Conservation (phyloP, 805 yeast genomes). For the Phaffomyces antillensis region DNA sequence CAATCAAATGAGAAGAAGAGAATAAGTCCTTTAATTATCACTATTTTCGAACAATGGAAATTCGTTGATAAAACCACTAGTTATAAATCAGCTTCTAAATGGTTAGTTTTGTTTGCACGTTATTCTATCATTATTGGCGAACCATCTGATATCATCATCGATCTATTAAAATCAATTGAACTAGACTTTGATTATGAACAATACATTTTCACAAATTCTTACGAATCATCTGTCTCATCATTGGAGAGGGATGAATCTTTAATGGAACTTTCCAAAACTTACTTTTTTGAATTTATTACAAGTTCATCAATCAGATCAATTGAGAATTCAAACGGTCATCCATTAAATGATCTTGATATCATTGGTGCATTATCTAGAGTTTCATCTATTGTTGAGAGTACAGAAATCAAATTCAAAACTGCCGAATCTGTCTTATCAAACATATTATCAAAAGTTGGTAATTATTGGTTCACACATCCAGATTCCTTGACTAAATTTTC, state of each 20-base stretch:
- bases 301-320: constrained; percentile 26
- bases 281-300: constrained; percentile 31
- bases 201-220: constrained; percentile 12
- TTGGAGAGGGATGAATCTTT: constrained; percentile 14
- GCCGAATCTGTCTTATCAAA: constrained; percentile 27
- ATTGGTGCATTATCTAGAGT: constrained; percentile 38
- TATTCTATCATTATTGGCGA: constrained; percentile 55
- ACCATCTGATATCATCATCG: constrained; percentile 22
- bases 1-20: constrained; percentile 26
- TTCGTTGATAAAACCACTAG: constrained; percentile 34
- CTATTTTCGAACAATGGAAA: constrained; percentile 63
- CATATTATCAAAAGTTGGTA: constrained; percentile 39
- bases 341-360: constrained; percentile 41
- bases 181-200: constrained; percentile 17
- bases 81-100: constrained; percentile 27
- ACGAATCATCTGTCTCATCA: constrained; percentile 9
- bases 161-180: constrained; percentile 10
- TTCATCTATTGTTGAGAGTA: constrained; percentile 23
- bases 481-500: constrained; percentile 13
- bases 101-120: constrained; percentile 46
- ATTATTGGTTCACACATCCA: constrained; percentile 24
- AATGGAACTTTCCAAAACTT: constrained; percentile 11
- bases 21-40: constrained; percentile 51
- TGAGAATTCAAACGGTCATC: constrained; percentile 26
- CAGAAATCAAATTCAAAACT: constrained; percentile 14